Evolutionary conservation across 345 rosid species (phyloP), one percentile per base, ranked within the genome.

Genomic region (Citrus hindsii): DNA sequence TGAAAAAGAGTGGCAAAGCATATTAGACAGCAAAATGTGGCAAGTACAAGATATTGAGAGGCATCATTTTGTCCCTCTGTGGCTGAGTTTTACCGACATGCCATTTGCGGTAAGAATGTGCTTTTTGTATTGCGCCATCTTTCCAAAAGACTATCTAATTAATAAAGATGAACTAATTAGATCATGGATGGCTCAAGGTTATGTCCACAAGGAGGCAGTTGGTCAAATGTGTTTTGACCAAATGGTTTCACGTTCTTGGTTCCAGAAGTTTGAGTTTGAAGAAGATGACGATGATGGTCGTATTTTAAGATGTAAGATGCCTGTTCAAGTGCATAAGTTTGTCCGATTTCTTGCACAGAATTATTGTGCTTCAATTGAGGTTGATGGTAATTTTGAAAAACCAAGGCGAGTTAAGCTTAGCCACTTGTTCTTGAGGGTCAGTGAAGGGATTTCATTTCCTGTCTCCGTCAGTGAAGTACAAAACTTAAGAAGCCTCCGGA

Each of bases 1-100:
- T 4, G 6, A 69, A 60, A 2, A 25, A 25, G 32, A 61, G 6
- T 61, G 65, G 65, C 32, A 30, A 80, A 67, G 55, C 35, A 69
- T 80, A 4, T 76, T 80, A 55, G 55, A 67, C 3, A 74, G 75
- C 61, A 74, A 69, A 51, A 28, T 75, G 63, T 75, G 76, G 76
- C 62, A 9, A 25, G 10, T 25, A 27, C 6, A 12, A 16, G n/a
- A 28, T 19, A 13, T 63, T 28, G 5, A 30, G 38, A 37, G 61
- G 51, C 76, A 48, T 3, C 8, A 51, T 46, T 75, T 69, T 14
- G 2, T 60, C 4, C 60, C 76, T 63, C 19, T 80, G 38, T 63
- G 12, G 27, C 38, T 67, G 48, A 67, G 70, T 35, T 35, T 21
- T 8, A 19, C 3, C 0, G 48, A 67, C 9, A 33, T 67, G 22